These are phyloP conservation scores for Sonneratia caseolaris DNA, from an alignment of 345 rosid genomes.

Conservation along the genomic window DNA sequence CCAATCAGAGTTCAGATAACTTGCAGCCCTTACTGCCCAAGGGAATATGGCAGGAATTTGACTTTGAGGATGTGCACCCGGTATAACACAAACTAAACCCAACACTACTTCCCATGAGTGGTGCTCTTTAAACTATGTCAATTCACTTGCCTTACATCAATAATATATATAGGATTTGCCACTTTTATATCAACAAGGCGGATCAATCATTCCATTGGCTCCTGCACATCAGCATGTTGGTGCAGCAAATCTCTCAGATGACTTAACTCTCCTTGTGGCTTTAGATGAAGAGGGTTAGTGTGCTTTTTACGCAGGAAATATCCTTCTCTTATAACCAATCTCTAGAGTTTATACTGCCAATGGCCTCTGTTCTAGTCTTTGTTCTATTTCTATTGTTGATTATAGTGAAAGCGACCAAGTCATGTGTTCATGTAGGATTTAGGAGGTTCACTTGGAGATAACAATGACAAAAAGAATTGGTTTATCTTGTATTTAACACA, in stretches of 20 bases:
- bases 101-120: constrained; percentile 1
- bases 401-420: not conserved
- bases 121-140: not conserved
- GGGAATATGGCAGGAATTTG: constrained; percentile 77
- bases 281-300: constrained; percentile 71
- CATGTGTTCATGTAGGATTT: not conserved
- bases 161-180: constrained; percentile 60
- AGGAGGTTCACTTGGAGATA: not conserved
- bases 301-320: constrained; percentile 3
- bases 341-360: not conserved
- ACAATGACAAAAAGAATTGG: not conserved
- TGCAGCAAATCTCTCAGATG: constrained; percentile 55
- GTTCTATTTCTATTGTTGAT: not conserved
- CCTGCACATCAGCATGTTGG: constrained; percentile 62
- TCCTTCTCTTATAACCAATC: not conserved
- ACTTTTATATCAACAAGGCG: constrained; percentile 72
- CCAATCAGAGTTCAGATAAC: constrained; percentile 37
- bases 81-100: constrained; percentile 24
- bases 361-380: not conserved
- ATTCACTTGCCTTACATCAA: constrained; percentile 4
- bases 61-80: constrained; percentile 78
- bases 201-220: constrained; percentile 65
- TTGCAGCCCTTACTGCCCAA: constrained; percentile 41
- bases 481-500: not conserved
- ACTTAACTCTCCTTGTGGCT: constrained; percentile 65